Base-by-base conservation (phyloP, 1,139 yeast genomes). In the Hyphopichia khmerensis region DNA sequence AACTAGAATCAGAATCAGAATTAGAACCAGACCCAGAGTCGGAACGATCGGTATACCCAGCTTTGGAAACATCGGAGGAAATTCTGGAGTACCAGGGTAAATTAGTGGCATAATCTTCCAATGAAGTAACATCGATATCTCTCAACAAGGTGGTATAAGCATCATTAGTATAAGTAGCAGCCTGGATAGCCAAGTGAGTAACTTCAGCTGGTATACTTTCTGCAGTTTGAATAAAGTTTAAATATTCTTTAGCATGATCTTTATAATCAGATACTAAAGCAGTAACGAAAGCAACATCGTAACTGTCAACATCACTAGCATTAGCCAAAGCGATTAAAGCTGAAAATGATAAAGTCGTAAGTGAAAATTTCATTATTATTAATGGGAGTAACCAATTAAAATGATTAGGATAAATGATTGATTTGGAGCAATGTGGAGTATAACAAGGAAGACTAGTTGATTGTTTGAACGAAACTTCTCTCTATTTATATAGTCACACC, bases 61-160 rank as follows among this genome's bases (percentile, higher is more conserved):
- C 21, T 13, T 32, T 17, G 6, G 34, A 15, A 5, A 17, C 34
- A 17, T 46, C 63, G 7, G 59, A 59, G 14, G 48, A 54, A 42
- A 71, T 56, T 42, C 72, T 57, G 16, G 69, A 40, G 55, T 63
- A 69, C 79, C 79, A 73, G 29, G 78, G 77, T 48, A 73, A 65
- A 33, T 59, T 58, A 33, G 72, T 62, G 33, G 75, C 78, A 51
- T 59, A 72, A 15, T 51, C 46, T 50, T 56, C 62, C 46, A 73
- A 61, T 11, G 58, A 47, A 7, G 49, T 37, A 24, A 71, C 52
- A 43, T 63, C 47, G 17, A 62, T 40, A 39, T 63, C 50, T 33
- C 61, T 57, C 52, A 72, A 62, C 46, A 72, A 55, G 11, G 77
- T 69, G 24, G 78, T 72, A 55, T 72, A 69, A 16, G 67, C 56